Conservation (phyloP, 2,329 filamentous ascomycete genomes). For the Aspergillus sp. region DNA sequence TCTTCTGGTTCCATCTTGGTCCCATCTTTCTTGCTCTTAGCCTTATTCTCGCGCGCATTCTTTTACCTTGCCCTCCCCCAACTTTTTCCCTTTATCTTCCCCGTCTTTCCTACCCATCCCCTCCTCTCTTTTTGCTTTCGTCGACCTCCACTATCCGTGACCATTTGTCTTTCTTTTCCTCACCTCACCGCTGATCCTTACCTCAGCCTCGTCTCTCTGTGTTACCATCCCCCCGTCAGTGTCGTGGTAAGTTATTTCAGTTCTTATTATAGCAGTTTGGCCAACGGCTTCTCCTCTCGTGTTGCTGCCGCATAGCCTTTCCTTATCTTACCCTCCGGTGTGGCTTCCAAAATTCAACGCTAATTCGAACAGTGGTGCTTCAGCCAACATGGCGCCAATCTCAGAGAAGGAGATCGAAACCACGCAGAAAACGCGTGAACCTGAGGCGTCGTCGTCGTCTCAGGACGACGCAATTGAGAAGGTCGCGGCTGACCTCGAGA, state of each 20-base stretch:
- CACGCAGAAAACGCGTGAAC: constrained; percentile 28
- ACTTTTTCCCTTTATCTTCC: neutral
- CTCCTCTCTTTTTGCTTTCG: neutral
- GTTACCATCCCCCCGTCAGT: neutral
- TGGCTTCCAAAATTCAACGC: neutral
- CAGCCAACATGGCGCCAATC: constrained; percentile 20
- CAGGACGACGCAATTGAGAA: constrained; percentile 31
- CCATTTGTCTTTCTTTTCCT: neutral
- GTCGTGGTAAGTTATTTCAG: constrained; percentile 9
- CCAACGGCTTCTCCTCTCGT: neutral
- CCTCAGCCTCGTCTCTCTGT: neutral
- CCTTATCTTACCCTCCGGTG: neutral
- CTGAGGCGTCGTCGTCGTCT: constrained; percentile 34
- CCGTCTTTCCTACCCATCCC: no score
- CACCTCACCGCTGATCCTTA: constrained; percentile 1
- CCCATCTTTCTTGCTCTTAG: neutral
- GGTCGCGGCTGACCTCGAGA: constrained; percentile 11
- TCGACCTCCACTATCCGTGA: neutral
- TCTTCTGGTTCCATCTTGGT: constrained; percentile 1
- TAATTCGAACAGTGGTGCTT: constrained; percentile 2
- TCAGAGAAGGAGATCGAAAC: constrained; percentile 18
- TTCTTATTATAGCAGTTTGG: neutral
- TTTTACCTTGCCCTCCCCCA: neutral
- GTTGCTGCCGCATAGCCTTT: neutral
- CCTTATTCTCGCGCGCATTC: neutral